Conservation (phyloP, 73 alveolate species). For the Urostyla sp. region DNA sequence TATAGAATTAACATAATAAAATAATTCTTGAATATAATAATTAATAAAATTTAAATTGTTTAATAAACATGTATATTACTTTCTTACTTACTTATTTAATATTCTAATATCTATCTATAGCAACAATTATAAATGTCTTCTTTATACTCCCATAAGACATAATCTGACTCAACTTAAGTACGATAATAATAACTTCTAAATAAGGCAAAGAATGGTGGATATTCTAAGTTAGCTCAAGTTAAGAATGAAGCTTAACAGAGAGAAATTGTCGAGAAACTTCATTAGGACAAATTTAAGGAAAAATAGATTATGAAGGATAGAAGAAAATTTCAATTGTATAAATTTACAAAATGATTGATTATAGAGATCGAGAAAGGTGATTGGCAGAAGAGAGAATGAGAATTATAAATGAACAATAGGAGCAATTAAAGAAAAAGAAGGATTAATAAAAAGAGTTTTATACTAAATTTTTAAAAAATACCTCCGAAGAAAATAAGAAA, state of each 20-base stretch:
- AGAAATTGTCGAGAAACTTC: constrained; percentile 35
- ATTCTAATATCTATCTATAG: no score
- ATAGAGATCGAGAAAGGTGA: constrained; percentile 45
- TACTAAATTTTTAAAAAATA: constrained; percentile 14
- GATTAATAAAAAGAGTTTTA: constrained; percentile 42
- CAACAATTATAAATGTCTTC: no score
- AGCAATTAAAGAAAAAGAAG: constrained; percentile 19
- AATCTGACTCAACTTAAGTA: neutral
- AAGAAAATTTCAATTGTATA: neutral
- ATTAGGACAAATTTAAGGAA: constrained; percentile 23
- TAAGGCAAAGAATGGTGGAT: constrained; percentile 52
- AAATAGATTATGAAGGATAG: constrained; percentile 21
- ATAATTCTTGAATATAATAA: no score
- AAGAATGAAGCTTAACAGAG: constrained; percentile 45
- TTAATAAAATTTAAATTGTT: no score
- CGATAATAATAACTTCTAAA: neutral
- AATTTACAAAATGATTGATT: neutral
- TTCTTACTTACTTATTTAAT: no score
- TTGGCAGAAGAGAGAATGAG: constrained; percentile 49
- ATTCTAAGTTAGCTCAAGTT: constrained; percentile 28
- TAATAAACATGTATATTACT: no score
- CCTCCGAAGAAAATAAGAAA: constrained; percentile 26
- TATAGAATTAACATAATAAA: no score
- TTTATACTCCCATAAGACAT: no score
- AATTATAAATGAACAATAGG: constrained; percentile 31